These are phyloP conservation scores for Ramaria sp. DNA, from an alignment of 768 basidiomycete genomes.

Conservation along the genomic window DNA sequence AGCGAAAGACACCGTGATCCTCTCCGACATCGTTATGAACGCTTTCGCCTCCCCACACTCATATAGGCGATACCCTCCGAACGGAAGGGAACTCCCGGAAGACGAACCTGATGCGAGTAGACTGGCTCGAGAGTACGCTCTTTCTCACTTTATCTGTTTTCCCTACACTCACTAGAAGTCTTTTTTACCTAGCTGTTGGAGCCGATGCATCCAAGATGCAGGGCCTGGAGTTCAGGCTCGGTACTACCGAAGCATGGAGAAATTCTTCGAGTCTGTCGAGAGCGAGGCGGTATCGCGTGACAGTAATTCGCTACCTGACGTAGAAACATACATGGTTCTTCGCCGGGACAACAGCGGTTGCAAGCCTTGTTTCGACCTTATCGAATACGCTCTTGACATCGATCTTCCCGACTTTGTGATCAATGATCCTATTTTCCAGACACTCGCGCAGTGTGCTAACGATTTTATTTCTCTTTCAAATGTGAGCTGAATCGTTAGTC, in stretches of 20 bases:
- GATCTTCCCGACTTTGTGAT: constrained; percentile 44
- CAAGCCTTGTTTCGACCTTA: constrained; percentile 38
- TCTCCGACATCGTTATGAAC: constrained; percentile 21
- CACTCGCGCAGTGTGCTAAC: constrained; percentile 36
- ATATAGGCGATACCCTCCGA: constrained; percentile 13
- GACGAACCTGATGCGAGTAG: constrained; percentile 19
- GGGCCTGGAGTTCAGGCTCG: constrained; percentile 28
- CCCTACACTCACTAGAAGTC: no score
- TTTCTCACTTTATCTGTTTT: no score
- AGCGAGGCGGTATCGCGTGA: constrained; percentile 33
- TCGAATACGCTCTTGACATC: constrained; percentile 42
- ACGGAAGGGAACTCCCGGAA: constrained; percentile 16
- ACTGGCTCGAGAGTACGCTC: constrained; percentile 25
- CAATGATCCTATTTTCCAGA: constrained; percentile 34
- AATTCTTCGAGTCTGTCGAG: constrained; percentile 30
- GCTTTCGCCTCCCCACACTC: constrained; percentile 19
- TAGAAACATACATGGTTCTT: constrained; percentile 42
- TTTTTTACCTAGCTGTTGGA: constrained; percentile 23
- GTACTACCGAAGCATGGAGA: constrained; percentile 29
- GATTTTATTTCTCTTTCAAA: constrained; percentile 43
- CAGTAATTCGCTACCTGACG: constrained; percentile 25
- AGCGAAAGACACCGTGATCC: constrained; percentile 9
- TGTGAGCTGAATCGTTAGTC: constrained; percentile 16
- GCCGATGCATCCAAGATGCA: constrained; percentile 26
- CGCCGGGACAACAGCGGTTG: constrained; percentile 44